A percentile compares a stretch with the other conserved stretches of the same genome.
These are phyloP conservation scores for Hansenula sp. DNA, from an alignment of 1,139 yeast genomes.

Conservation along the genomic window DNA sequence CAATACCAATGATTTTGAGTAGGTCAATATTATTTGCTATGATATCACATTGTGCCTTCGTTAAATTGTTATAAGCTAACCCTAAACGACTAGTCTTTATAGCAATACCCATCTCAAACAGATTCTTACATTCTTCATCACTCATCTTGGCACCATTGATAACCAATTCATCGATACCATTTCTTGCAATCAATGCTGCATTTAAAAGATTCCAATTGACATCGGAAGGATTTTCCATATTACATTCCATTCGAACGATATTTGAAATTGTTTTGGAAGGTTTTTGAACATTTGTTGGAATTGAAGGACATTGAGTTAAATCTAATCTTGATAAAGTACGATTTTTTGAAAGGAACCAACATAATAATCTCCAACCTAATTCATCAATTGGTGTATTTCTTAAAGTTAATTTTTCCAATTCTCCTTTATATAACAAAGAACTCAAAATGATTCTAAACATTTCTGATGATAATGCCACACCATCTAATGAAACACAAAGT, in stretches of 20 bases:
- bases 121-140: conserved; percentile 48
- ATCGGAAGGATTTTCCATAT: conserved; percentile 56
- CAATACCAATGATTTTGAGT: conserved; percentile 45
- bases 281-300: conserved; percentile 55
- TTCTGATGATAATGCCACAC: conserved; percentile 57
- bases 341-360: conserved; percentile 67
- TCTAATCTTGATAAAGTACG: conserved; percentile 54
- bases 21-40: conserved; percentile 32
- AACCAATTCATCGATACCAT: conserved; percentile 70
- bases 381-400: conserved; percentile 67
- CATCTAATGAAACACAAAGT: conserved; percentile 65
- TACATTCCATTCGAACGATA: conserved; percentile 52
- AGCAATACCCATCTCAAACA: conserved; percentile 52
- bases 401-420: conserved; percentile 62
- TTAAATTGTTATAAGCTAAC: conserved; percentile 61
- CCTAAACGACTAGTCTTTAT: conserved; percentile 56
- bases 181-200: conserved; percentile 63
- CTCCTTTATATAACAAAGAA: conserved; percentile 56
- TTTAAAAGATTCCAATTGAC: conserved; percentile 75
- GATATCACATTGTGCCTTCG: conserved; percentile 44
- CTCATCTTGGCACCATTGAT: conserved; percentile 70
- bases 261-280: conserved; percentile 31
- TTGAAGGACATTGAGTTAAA: conserved; percentile 66
- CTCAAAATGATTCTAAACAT: conserved; percentile 62
- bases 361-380: conserved; percentile 68